A percentile compares a stretch with the other conserved stretches of the same genome.
Conservation (phyloP, 2,329 filamentous ascomycete genomes). For the Aspergillus pseudonomiae region DNA sequence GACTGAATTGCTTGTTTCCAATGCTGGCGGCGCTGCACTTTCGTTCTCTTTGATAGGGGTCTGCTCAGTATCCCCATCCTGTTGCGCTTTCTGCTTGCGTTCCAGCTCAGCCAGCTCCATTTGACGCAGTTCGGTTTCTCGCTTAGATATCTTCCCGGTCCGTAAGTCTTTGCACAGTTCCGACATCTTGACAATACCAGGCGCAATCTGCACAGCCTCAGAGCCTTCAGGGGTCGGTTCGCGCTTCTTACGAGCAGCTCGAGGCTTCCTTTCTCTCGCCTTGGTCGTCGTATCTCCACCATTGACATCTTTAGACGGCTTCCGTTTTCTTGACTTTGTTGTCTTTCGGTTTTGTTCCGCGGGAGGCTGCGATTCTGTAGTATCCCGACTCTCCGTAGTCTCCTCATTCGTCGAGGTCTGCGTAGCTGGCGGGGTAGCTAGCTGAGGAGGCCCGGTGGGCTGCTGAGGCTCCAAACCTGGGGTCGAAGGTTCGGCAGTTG, state of each 20-base stretch:
- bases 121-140: constrained; percentile 59
- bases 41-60: constrained; percentile 33
- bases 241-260: constrained; percentile 37
- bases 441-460: constrained; percentile 9
- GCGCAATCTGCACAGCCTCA: constrained; percentile 55
- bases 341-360: constrained; percentile 25
- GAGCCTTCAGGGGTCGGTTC: constrained; percentile 52
- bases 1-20: constrained; percentile 22
- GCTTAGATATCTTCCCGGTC: constrained; percentile 60
- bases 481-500: constrained; percentile 12
- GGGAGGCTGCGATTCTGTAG: constrained; percentile 24
- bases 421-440: constrained; percentile 28
- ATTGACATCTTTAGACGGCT: constrained; percentile 26
- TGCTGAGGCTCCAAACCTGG: not conserved
- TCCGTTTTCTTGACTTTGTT: constrained; percentile 29
- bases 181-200: constrained; percentile 59
- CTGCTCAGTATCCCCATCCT: constrained; percentile 31
- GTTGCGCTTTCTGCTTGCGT: constrained; percentile 43
- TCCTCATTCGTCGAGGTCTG: constrained; percentile 27
- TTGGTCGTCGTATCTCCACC: constrained; percentile 28
- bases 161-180: constrained; percentile 57
- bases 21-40: constrained; percentile 26
- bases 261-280: constrained; percentile 28
- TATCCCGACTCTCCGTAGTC: constrained; percentile 22
- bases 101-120: constrained; percentile 60